A percentile compares a stretch with the other conserved stretches of the same genome.
Conservation (phyloP, 352 stramenopile genomes). For the Globisporangium acanthophoron region DNA sequence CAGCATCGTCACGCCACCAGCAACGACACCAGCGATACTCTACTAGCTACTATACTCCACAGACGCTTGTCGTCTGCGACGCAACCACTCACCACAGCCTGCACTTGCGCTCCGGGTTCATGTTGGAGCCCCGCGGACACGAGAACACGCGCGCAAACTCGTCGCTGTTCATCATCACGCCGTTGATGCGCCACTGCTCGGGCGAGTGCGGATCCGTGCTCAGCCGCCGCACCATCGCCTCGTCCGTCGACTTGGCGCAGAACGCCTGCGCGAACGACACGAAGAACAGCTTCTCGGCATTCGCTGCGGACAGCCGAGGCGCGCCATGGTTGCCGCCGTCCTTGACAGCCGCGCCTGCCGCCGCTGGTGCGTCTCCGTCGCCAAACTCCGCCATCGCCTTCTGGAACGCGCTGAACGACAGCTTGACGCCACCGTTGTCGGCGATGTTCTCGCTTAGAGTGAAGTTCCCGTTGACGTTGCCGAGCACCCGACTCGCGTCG, state of each 20-base stretch:
- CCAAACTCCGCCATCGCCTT: neutral
- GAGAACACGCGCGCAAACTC: conserved; percentile 63
- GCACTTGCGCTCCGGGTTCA: conserved; percentile 73
- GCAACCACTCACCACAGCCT: conserved; percentile 52
- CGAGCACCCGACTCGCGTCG: conserved; percentile 37
- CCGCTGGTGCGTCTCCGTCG: neutral
- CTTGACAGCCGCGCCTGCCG: neutral
- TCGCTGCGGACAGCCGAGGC: conserved; percentile 11
- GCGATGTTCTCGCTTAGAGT: conserved; percentile 83
- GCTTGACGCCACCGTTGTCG: conserved; percentile 74
- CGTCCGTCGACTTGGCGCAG: conserved; percentile 59
- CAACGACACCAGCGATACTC: too few relatives aligned
- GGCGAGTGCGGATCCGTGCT: conserved; percentile 61
- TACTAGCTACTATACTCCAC: too few relatives aligned
- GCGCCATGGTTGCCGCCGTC: conserved; percentile 14
- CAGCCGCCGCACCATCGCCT: conserved; percentile 39
- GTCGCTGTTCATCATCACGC: conserved; percentile 66
- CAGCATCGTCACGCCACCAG: too few relatives aligned
- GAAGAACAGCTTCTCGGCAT: conserved; percentile 66
- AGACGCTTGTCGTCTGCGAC: too few relatives aligned
- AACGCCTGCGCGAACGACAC: conserved; percentile 72
- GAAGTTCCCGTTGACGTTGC: conserved; percentile 70
- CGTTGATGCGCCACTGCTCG: conserved; percentile 72
- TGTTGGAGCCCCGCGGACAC: conserved; percentile 41
- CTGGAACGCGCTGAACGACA: conserved; percentile 62